Conservation (phyloP, 176 grass and related monocot genomes). For the Musa beccarii region DNA sequence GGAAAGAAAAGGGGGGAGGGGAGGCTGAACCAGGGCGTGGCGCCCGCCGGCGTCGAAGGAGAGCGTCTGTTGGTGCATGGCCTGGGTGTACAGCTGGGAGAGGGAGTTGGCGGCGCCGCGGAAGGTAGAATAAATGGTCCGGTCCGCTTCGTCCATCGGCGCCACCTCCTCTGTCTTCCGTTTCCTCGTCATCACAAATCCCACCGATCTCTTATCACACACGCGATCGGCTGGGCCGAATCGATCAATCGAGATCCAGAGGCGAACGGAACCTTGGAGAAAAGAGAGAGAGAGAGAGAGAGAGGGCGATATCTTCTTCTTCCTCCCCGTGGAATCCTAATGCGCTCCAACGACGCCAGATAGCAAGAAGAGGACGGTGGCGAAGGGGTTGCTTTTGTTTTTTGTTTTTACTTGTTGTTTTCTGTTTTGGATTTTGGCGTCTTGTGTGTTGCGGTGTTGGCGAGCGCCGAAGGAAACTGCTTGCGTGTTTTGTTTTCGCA, state of each 20-base stretch:
- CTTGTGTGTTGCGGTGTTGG: no score
- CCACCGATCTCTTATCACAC: neutral
- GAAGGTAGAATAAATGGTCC: slow-evolving; percentile 66
- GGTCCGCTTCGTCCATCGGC: slow-evolving; percentile 70
- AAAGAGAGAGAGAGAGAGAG: neutral
- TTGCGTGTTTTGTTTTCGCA: no score
- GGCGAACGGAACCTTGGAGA: slow-evolving; percentile 10
- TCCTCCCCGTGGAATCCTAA: no score
- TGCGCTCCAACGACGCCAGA: no score
- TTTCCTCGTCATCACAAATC: slow-evolving; percentile 47
- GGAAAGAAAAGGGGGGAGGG: neutral
- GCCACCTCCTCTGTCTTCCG: slow-evolving; percentile 53
- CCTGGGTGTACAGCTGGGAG: slow-evolving; percentile 72
- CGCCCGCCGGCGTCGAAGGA: slow-evolving; percentile 82
- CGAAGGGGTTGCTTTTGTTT: no score
- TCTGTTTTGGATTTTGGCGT: no score
- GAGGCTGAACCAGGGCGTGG: slow-evolving; percentile 38
- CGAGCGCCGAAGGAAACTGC: no score
- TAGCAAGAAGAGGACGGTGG: no score
- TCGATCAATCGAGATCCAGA: neutral
- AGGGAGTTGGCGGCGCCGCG: slow-evolving; percentile 73
- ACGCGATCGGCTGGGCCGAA: neutral
- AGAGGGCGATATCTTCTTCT: neutral
- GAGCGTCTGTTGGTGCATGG: slow-evolving; percentile 66
- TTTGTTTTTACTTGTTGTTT: no score